These are phyloP conservation scores for Endoconidiophora polonica DNA, from an alignment of 2,329 filamentous ascomycete species.

Conservation along the genomic window DNA sequence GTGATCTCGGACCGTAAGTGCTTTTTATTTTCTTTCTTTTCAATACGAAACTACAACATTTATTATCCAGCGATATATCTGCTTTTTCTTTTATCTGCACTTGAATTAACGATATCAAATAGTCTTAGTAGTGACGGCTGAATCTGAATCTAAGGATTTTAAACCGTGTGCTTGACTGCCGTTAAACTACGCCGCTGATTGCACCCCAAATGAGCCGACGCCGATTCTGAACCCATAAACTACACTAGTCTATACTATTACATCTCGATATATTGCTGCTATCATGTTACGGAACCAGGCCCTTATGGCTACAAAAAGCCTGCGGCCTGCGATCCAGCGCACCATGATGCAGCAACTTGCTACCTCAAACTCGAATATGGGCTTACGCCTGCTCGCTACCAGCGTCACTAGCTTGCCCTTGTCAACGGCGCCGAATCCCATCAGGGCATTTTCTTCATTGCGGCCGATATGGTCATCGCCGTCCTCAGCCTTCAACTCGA, in stretches of 20 bases:
- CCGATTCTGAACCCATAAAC: no score
- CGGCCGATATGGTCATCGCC: conserved; percentile 1
- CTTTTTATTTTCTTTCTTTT: no score
- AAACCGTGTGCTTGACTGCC: no score
- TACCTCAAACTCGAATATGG: conserved; percentile 6
- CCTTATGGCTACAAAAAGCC: conserved; percentile 10
- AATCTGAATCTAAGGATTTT: background rate
- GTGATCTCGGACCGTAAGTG: no score
- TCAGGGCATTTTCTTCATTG: conserved; percentile 9
- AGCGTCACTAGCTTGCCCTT: conserved; percentile 4
- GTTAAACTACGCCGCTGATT: background rate
- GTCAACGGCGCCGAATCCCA: conserved; percentile 16
- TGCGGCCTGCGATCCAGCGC: conserved; percentile 9
- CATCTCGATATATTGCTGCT: background rate
- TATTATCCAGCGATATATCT: background rate
- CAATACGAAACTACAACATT: no score
- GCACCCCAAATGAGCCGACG: background rate
- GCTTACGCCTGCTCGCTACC: conserved; percentile 5
- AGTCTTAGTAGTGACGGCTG: background rate
- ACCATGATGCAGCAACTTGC: conserved; percentile 11
- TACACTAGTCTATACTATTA: background rate
- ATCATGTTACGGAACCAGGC: conserved; percentile 11
- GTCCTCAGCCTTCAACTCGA: background rate
- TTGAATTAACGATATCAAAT: background rate
- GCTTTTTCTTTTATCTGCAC: background rate